Conservation (phyloP, 2,329 filamentous ascomycete genomes). For the Cordyceps fumosorosea region DNA sequence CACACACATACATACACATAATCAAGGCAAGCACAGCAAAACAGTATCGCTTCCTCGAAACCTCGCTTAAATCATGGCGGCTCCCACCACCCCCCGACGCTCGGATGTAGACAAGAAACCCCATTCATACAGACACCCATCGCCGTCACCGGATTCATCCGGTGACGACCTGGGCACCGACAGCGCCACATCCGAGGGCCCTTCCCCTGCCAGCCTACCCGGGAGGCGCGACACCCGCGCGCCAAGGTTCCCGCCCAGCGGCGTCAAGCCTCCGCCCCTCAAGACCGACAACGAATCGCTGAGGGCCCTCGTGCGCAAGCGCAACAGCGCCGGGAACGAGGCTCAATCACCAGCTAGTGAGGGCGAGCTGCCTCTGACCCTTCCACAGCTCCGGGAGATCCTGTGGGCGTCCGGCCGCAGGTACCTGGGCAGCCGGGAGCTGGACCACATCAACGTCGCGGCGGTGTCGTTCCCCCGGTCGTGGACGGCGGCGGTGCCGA, state of each 20-base stretch:
- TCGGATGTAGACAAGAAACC: not conserved
- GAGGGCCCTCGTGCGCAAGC: not conserved
- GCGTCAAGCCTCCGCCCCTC: not conserved
- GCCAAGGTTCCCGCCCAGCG: not conserved
- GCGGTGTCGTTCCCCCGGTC: constrained; percentile 19
- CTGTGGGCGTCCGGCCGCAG: constrained; percentile 18
- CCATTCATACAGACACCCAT: not conserved
- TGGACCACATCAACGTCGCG: constrained; percentile 21
- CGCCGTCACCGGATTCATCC: not conserved
- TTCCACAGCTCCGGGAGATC: constrained; percentile 18
- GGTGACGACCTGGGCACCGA: not conserved
- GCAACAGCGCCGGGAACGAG: not conserved
- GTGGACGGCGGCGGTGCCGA: not conserved
- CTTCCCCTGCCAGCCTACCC: not conserved
- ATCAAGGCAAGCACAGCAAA: not conserved
- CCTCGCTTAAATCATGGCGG: not conserved
- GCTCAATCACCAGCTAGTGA: too few species aligned
- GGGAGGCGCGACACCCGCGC: not conserved
- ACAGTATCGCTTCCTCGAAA: not conserved
- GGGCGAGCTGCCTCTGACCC: constrained; percentile 8
- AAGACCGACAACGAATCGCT: constrained; percentile 3
- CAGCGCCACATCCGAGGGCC: not conserved
- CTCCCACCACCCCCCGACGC: not conserved
- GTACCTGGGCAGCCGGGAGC: constrained; percentile 15
- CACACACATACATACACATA: too few species aligned